Evolutionary conservation across 257 asterid genomes (phyloP), one percentile per base, ranked within the genome.

Genomic region (Osmanthus fragrans): DNA sequence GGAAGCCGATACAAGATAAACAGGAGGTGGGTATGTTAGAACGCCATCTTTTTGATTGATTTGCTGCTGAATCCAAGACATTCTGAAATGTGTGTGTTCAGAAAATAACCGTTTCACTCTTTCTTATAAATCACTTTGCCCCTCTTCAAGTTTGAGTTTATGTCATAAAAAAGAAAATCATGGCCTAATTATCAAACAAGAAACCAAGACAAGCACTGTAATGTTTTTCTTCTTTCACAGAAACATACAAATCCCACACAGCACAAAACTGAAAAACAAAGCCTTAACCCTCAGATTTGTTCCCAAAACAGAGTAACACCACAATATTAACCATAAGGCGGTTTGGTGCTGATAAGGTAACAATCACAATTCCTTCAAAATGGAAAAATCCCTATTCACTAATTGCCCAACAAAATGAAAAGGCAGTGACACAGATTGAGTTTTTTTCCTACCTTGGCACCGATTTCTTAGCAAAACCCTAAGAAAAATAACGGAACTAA

Each of bases 381-480:
- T 32, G 37, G 80, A 19, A 79, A 75, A 39, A 2, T 18, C 49
- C 78, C 76, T 79, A 79, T 72, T 60, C 64, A 34, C 64, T 72
- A 80, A 5, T 56, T 73, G 76, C 73, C 77, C 84, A 84, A 83
- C 77, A 79, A 80, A 64, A 74, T 29, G 76, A 76, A 74, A 77
- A 79, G 67, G 83, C 76, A 88, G 86, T 83, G 84, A 77, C 65
- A 74, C 76, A 81, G 84, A 76, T 82, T 29, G 92, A 86, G 76
- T 72, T 85, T 86, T 25, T 87, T 83, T 89, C 94, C 90, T 81
- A 90, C 88, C 86, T 85, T 83, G 90, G 84, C 80, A 77, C 83
- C 72, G 82, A 80, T 80, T 76, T 85, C 91, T 80, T 85, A 78
- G 85, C 75, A 83, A 83, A 89, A 86, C 91, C 93, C 90, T 84